These are phyloP conservation scores for Epichloe coenophiala DNA, from an alignment of 2,329 filamentous ascomycete species.

Conservation along the genomic window DNA sequence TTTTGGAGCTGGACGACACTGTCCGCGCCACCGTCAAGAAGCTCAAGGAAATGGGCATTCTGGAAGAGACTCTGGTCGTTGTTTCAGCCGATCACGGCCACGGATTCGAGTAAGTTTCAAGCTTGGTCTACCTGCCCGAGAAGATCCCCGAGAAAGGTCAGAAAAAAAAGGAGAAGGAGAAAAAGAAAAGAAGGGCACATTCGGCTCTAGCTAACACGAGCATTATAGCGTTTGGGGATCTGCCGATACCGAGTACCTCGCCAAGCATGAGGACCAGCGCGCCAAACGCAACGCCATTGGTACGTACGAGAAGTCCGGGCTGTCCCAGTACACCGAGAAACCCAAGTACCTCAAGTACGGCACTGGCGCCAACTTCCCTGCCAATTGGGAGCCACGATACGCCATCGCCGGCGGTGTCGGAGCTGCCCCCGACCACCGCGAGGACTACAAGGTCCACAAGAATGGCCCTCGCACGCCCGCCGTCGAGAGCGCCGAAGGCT, in stretches of 20 bases:
- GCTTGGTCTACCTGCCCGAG: neutral
- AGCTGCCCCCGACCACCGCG: constrained; percentile 60
- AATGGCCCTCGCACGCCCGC: constrained; percentile 50
- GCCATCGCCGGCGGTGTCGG: constrained; percentile 61
- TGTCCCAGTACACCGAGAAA: constrained; percentile 58
- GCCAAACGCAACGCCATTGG: constrained; percentile 65
- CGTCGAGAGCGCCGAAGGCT: constrained; percentile 39
- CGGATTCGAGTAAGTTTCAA: constrained; percentile 53
- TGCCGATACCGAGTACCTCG: constrained; percentile 67
- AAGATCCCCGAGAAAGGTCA: too few relatives aligned
- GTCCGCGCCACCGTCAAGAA: constrained; percentile 60
- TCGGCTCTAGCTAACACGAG: constrained; percentile 1
- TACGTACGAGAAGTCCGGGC: constrained; percentile 57
- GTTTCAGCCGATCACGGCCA: constrained; percentile 84
- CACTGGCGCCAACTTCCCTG: constrained; percentile 63
- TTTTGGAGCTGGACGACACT: constrained; percentile 77
- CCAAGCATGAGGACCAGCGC: constrained; percentile 50
- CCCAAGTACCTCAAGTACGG: constrained; percentile 50
- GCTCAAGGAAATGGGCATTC: constrained; percentile 49
- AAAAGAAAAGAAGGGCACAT: neutral
- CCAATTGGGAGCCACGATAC: constrained; percentile 76
- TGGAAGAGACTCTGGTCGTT: constrained; percentile 65
- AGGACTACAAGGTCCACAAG: constrained; percentile 62
- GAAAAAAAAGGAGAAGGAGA: neutral
- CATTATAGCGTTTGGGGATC: constrained; percentile 53